A percentile compares a stretch with the other conserved stretches of the same genome.
Evolutionary conservation across 2,329 filamentous ascomycete genomes (phyloP).

Genomic region (Fusarium kyushuense): DNA sequence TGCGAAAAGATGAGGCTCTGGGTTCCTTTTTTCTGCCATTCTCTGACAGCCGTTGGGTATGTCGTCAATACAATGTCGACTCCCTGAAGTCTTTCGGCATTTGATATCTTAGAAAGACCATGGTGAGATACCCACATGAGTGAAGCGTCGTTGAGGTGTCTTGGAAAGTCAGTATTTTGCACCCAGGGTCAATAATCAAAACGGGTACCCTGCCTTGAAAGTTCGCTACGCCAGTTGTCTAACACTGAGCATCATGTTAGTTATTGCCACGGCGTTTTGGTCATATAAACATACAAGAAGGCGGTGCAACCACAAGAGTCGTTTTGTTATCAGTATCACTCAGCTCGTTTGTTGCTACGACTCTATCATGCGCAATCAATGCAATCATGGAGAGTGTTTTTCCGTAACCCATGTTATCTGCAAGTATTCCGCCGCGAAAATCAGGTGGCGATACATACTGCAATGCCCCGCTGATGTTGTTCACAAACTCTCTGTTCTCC

Average conservation of each 20-base stretch:
- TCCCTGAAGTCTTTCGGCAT: background rate
- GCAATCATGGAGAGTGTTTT: constrained; percentile 60
- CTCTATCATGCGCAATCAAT: constrained; percentile 48
- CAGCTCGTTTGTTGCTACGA: background rate
- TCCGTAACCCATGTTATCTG: constrained; percentile 60
- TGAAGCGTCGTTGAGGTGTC: background rate
- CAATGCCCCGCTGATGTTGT: background rate
- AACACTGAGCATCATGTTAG: background rate
- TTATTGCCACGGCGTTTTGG: background rate
- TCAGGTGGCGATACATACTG: background rate
- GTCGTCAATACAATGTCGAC: background rate
- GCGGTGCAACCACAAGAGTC: background rate
- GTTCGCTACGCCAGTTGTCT: background rate
- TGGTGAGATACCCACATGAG: background rate
- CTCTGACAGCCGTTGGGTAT: background rate
- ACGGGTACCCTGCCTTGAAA: background rate
- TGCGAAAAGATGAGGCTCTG: background rate
- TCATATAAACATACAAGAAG: background rate
- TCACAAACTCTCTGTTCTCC: background rate
- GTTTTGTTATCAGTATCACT: background rate
- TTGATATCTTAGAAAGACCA: background rate
- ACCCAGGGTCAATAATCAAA: background rate
- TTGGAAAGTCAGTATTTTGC: background rate
- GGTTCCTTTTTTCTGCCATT: background rate
- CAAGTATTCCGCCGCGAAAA: constrained; percentile 55